A percentile compares a stretch with the other conserved stretches of the same genome.
These are phyloP conservation scores for Neonothopanus nambi DNA, from an alignment of 1,284 basidiomycete species.

Conservation along the genomic window DNA sequence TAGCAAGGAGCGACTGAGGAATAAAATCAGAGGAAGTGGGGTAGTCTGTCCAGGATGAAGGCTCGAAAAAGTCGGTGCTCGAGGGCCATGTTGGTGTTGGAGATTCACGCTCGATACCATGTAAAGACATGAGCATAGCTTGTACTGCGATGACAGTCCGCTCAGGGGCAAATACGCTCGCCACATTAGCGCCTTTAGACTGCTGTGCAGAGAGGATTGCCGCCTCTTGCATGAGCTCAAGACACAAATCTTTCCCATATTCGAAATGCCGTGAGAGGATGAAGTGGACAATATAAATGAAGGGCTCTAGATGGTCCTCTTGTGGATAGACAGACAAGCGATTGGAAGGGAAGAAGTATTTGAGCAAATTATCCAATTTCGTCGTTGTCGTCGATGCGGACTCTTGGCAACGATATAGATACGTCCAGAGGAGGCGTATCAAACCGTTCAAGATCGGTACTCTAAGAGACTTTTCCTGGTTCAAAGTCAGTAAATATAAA, in stretches of 20 bases:
- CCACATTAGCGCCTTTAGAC: slow-evolving; percentile 35
- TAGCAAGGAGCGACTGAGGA: slow-evolving; percentile 52
- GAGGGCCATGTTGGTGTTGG: slow-evolving; percentile 76
- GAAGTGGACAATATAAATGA: slow-evolving; percentile 83
- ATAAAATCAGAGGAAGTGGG: slow-evolving; percentile 68
- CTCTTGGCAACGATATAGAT: slow-evolving; percentile 91
- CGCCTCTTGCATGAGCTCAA: slow-evolving; percentile 78
- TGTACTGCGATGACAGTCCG: slow-evolving; percentile 76
- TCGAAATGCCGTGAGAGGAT: slow-evolving; percentile 86
- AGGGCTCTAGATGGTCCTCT: slow-evolving; percentile 78
- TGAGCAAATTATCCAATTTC: slow-evolving; percentile 79
- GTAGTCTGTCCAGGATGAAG: slow-evolving; percentile 61
- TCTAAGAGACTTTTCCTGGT: slow-evolving; percentile 78
- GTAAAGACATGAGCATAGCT: slow-evolving; percentile 76
- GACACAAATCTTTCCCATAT: slow-evolving; percentile 79
- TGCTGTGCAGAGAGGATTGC: slow-evolving; percentile 43
- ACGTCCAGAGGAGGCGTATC: slow-evolving; percentile 89
- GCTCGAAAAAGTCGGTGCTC: slow-evolving; percentile 66
- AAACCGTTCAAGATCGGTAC: slow-evolving; percentile 80
- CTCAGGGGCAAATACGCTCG: slow-evolving; percentile 62
- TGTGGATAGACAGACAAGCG: slow-evolving; percentile 63
- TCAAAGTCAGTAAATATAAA: slow-evolving; percentile 12
- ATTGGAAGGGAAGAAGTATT: slow-evolving; percentile 79
- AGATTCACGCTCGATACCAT: slow-evolving; percentile 72
- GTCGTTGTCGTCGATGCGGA: slow-evolving; percentile 74